Percentiles rank a stretch among this genome's conserved stretches.
phyloP scores from a whole-genome alignment of 768 basidiomycete species.

The Baorangia bicolor region DNA sequence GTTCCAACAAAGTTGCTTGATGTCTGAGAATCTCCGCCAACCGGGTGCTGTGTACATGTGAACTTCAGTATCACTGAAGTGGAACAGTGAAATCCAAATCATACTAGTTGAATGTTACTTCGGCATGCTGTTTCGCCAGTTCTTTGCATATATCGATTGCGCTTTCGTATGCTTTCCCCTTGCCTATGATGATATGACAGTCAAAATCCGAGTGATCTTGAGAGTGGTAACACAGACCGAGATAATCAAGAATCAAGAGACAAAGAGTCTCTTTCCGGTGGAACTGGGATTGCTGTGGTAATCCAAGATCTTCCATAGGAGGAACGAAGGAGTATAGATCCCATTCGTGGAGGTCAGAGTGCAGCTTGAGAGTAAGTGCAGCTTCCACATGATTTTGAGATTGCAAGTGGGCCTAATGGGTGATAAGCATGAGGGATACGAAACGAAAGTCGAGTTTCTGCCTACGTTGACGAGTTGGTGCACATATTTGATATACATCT shows the following conservation, averaged over 20 bases:
- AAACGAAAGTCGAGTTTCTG: background rate
- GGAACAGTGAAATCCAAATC: constrained; percentile 23
- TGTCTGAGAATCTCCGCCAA: constrained; percentile 84
- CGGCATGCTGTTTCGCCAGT: constrained; percentile 82
- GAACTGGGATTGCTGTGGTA: constrained; percentile 93
- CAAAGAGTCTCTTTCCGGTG: constrained; percentile 92
- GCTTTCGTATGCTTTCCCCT: constrained; percentile 97
- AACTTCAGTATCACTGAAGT: constrained; percentile 2
- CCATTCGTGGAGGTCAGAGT: constrained; percentile 94
- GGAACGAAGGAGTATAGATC: constrained; percentile 76
- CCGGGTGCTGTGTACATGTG: constrained; percentile 52
- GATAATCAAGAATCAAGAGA: constrained; percentile 88
- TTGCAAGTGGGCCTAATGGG: constrained; percentile 74
- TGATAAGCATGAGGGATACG: constrained; percentile 13
- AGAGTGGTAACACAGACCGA: constrained; percentile 50
- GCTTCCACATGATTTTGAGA: constrained; percentile 93
- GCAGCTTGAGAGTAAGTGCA: constrained; percentile 87
- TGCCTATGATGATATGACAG: constrained; percentile 47
- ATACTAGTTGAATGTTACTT: constrained; percentile 89
- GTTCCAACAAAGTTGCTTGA: constrained; percentile 84
- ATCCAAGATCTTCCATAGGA: constrained; percentile 84
- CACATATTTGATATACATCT: constrained; percentile 95
- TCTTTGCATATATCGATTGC: constrained; percentile 94
- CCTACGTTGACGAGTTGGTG: constrained; percentile 90
- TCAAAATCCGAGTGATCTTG: constrained; percentile 1